Percentiles rank a stretch among this genome's conserved stretches.
Evolutionary conservation across 2,329 filamentous ascomycete genomes (phyloP).

Genomic region (Apiospora pterosperma): DNA sequence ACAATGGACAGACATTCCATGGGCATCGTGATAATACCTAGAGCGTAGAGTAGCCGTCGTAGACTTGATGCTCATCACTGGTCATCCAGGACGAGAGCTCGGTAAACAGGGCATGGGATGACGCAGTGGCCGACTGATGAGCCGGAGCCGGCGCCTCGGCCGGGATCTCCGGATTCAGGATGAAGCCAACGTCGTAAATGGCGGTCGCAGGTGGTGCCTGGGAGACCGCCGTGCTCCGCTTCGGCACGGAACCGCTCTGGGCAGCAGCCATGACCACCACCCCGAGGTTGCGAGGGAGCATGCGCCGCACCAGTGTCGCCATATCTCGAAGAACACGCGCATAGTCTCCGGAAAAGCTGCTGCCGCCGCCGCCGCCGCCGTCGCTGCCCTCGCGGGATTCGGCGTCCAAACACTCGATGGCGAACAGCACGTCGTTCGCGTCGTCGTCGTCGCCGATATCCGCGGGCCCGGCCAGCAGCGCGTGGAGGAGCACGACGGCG

Average conservation of each 20-base stretch:
- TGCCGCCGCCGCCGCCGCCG: slow-evolving; percentile 21
- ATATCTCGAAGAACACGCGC: slow-evolving; percentile 36
- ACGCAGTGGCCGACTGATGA: background rate
- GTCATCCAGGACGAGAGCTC: slow-evolving; percentile 9
- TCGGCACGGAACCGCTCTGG: no score
- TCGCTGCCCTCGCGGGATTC: slow-evolving; percentile 29
- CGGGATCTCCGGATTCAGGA: slow-evolving; percentile 9
- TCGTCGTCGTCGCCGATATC: slow-evolving; percentile 26
- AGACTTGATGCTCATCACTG: slow-evolving; percentile 6
- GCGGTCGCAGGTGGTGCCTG: background rate
- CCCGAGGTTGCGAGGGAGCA: slow-evolving; percentile 15
- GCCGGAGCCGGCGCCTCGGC: background rate
- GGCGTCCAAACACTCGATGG: slow-evolving; percentile 36
- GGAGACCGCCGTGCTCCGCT: background rate
- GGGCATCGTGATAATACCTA: background rate
- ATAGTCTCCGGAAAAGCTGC: slow-evolving; percentile 35
- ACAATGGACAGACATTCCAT: no score
- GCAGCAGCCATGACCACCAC: background rate
- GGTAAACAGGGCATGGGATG: background rate
- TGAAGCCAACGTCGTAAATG: slow-evolving; percentile 14
- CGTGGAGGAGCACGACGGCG: slow-evolving; percentile 43
- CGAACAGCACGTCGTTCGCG: slow-evolving; percentile 34
- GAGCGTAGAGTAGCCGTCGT: slow-evolving; percentile 3
- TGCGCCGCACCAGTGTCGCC: slow-evolving; percentile 29
- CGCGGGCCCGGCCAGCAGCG: slow-evolving; percentile 30